Base-by-base conservation (phyloP, 2,329 filamentous ascomycete genomes). In the Fusarium begoniae region DNA sequence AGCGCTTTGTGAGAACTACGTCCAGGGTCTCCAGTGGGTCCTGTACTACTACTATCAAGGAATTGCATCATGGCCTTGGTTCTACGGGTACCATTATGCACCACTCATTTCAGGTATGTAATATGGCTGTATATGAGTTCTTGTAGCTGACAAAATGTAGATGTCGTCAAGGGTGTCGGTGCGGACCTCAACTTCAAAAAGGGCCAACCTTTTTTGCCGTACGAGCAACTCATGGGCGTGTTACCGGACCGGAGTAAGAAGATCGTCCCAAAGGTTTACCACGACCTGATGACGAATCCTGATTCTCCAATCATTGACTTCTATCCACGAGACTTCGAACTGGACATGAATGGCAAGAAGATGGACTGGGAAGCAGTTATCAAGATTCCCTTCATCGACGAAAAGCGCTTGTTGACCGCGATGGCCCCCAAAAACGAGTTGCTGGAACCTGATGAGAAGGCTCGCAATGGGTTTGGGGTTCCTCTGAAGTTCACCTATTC, bases 291-390 rank as follows among this genome's bases (percentile, higher is more conserved):
- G 96, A 98, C 94, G 4, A 93, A 93, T 63, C 88, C 92, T 5
- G 90, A 93, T 22, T 98, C 96, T 22, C 95, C 96, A 5, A 99
- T 99, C 81, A 93, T 98, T 79, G 96, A 99, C 81, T 99, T 99
- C 81, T 99, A 99, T 79, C 96, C 96, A 6, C 90, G 96, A 77
- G 96, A 99, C 78, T 99, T 99, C 79, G 94, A 97, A 75, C 87
- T 99, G 45, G 97, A 99, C 81, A 98, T 99, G 96, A 98, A 99
- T 78, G 97, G 96, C 68, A 99, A 99, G 86, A 99, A 98, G 85
- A 97, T 98, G 93, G 97, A 99, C 73, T 99, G 96, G 96, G 96
- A 99, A 81, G 96, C 96, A 35, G 96, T 99, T 43, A 95, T 99
- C 74, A 99, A 98, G 83, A 99, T 99, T 79, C 96, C 96, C 0